These are phyloP conservation scores for Plectranthus barbatus DNA, from an alignment of 257 asterid species.

Conservation along the genomic window DNA sequence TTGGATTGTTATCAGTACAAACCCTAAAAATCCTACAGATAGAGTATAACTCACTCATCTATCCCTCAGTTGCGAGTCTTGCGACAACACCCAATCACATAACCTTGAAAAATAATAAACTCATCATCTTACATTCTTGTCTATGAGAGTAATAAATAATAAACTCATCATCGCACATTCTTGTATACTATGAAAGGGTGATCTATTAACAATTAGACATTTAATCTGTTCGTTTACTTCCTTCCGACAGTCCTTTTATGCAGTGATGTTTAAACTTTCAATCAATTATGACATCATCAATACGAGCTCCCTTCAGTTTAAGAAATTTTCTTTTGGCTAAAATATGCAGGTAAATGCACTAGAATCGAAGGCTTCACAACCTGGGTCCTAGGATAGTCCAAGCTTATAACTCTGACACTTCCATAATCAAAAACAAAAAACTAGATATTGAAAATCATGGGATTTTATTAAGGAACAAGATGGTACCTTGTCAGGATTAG, in stretches of 20 bases:
- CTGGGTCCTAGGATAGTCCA: neutral
- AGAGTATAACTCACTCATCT: no score
- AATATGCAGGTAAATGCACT: neutral
- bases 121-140: no score
- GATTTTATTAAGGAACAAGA: no score
- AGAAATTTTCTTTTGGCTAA: neutral
- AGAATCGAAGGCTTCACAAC: neutral
- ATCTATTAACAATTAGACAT: neutral
- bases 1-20: no score
- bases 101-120: no score
- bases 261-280: neutral
- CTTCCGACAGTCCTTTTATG: neutral
- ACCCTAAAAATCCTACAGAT: no score
- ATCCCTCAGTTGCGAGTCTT: no score
- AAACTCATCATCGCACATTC: neutral
- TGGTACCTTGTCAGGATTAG: slow-evolving; percentile 66
- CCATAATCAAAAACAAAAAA: neutral
- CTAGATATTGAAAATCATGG: no score
- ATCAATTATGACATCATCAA: neutral
- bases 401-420: neutral
- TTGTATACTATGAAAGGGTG: neutral
- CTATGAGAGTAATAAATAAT: no score
- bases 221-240: neutral
- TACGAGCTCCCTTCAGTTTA: neutral
- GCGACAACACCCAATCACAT: no score